Base-by-base conservation (phyloP, 768 basidiomycete genomes). In the Tulasnella sp. region DNA sequence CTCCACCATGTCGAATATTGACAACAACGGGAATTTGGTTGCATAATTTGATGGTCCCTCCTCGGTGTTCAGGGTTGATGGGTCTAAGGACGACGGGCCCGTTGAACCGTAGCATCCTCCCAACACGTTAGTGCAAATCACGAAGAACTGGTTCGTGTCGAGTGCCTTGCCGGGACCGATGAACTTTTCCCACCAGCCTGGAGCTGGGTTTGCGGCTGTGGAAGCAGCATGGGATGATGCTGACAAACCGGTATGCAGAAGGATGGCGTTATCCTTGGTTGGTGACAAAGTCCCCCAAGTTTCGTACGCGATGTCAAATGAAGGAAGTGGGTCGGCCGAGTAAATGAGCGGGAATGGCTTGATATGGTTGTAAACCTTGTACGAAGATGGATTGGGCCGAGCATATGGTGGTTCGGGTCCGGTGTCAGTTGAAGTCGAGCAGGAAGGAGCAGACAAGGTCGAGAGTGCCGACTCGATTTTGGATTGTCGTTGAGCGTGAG, bases 141-240 rank as follows among this genome's bases (percentile, higher is more conserved):
- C 88, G 86, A 94, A 98, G 88, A 93, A 98, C 78, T 92, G 90
- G 84, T 96, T 88, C 8, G 98, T 99, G 88, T 99, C 98, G 60
- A 99, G 88, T 14, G 97, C 92, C 83, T 93, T 96, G 76, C 95
- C 95, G 5, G 97, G 96, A 0, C 98, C 98, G 82, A 99, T 96
- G 87, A 99, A 99, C 84, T 94, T 93, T 86, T 99, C 95, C 98
- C 98, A 99, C 98, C 98, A 99, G 5, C 98, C 97, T 12, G 93
- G 92, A 0, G 93, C 86, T 1, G 93, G 89, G 83, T 97, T 99
- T 4, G 88, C 85, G 4, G 88, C 84, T 0, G 96, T 96, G 31
- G 94, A 92, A 3, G 96, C 94, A 0, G 96, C 96, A 87, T 99
- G 98, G 0, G 96, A 98, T 1, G 96, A 97, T 0, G 97, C 98